A percentile compares a stretch with the other conserved stretches of the same genome.
Conservation (phyloP, 2,329 filamentous ascomycete species). For the Arthrobotrys iridis region DNA sequence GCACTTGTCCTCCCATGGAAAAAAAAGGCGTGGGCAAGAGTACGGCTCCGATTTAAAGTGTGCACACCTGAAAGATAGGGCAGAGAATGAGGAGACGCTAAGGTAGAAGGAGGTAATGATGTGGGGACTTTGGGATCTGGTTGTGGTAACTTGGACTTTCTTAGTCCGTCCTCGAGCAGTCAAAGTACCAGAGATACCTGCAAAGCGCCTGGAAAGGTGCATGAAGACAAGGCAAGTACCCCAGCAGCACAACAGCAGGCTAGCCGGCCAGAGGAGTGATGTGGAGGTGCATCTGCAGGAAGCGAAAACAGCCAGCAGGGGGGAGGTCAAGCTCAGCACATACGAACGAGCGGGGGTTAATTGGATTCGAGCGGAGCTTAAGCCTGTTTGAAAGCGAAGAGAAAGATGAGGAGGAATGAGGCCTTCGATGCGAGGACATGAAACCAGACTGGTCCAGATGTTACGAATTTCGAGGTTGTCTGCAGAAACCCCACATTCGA, state of each 20-base stretch:
- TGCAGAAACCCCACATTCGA: slow-evolving; percentile 46
- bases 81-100: slow-evolving; percentile 35
- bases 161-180: slow-evolving; percentile 12
- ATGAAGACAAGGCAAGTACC: slow-evolving; percentile 38
- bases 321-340: slow-evolving; percentile 22
- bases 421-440: slow-evolving; percentile 52
- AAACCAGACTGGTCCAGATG: slow-evolving; percentile 51
- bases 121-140: slow-evolving; percentile 34
- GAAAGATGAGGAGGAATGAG: slow-evolving; percentile 36
- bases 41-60: slow-evolving; percentile 44
- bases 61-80: slow-evolving; percentile 36
- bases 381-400: slow-evolving; percentile 13
- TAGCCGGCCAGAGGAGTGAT: slow-evolving; percentile 38
- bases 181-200: slow-evolving; percentile 40
- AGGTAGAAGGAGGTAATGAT: slow-evolving; percentile 32
- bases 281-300: slow-evolving; percentile 51
- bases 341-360: slow-evolving; percentile 17
- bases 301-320: slow-evolving; percentile 52
- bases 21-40: slow-evolving; percentile 30
- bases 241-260: slow-evolving; percentile 20
- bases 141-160: slow-evolving; percentile 37
- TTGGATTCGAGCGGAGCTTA: background rate
- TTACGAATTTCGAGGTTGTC: slow-evolving; percentile 1
- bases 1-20: slow-evolving; percentile 10
- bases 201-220: slow-evolving; percentile 43